These are phyloP conservation scores for Talaromyces proteolyticus DNA, from an alignment of 495 filamentous ascomycete genomes.

Conservation along the genomic window DNA sequence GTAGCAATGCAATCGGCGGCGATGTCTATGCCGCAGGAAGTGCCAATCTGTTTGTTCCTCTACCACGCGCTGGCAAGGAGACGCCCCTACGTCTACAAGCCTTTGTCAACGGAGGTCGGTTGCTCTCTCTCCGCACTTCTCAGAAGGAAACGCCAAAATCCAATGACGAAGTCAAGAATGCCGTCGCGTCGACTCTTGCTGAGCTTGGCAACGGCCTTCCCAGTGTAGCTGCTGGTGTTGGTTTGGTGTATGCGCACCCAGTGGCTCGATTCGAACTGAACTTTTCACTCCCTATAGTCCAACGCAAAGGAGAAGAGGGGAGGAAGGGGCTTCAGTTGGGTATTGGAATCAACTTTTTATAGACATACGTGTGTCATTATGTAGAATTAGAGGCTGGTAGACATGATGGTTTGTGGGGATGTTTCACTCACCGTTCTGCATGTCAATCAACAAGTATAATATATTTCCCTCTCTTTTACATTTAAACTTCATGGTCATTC, in stretches of 20 bases:
- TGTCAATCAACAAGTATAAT: too few species aligned
- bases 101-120: constrained; percentile 84
- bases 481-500: too few species aligned
- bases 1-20: constrained; percentile 77
- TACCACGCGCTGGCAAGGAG: constrained; percentile 71
- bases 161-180: constrained; percentile 46
- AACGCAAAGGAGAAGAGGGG: constrained; percentile 74
- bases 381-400: background rate
- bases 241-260: constrained; percentile 89
- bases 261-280: constrained; percentile 92
- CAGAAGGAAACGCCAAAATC: constrained; percentile 45
- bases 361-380: constrained; percentile 19
- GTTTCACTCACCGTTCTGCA: too few species aligned
- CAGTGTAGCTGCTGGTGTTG: constrained; percentile 80
- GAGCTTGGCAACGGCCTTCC: constrained; percentile 72
- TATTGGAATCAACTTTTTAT: constrained; percentile 91
- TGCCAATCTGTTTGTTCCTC: constrained; percentile 74
- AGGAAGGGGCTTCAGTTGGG: constrained; percentile 91
- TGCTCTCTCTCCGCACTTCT: constrained; percentile 66
- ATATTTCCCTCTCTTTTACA: too few species aligned
- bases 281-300: constrained; percentile 79
- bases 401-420: too few species aligned
- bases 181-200: constrained; percentile 44
- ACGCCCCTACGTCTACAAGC: constrained; percentile 83
- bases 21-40: constrained; percentile 87